phyloP scores from a whole-genome alignment of 108 stramenopile species.

The Mediolabrus comicus region DNA sequence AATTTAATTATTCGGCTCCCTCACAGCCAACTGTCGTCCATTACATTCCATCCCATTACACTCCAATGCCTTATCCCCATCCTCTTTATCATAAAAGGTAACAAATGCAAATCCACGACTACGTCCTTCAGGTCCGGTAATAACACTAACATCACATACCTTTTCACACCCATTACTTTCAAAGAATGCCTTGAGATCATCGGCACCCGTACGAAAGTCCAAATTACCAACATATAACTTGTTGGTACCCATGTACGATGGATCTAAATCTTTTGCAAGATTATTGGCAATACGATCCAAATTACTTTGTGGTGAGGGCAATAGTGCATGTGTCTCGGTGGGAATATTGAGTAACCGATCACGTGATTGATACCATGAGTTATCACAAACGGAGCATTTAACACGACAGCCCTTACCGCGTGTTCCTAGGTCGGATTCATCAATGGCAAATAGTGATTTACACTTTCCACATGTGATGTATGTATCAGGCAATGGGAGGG shows the following conservation, averaged over 20 bases:
- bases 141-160: constrained; percentile 50
- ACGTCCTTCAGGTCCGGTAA: constrained; percentile 69
- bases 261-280: constrained; percentile 49
- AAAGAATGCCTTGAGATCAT: constrained; percentile 65
- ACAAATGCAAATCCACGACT: constrained; percentile 86
- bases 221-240: constrained; percentile 89
- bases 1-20: constrained; percentile 50
- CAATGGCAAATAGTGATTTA: constrained; percentile 59
- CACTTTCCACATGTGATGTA: constrained; percentile 68
- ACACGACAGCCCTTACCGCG: constrained; percentile 68
- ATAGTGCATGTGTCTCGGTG: constrained; percentile 53
- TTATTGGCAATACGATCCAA: constrained; percentile 63
- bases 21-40: constrained; percentile 63
- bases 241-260: constrained; percentile 55
- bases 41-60: constrained; percentile 59
- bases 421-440: constrained; percentile 58
- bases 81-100: constrained; percentile 53
- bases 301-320: constrained; percentile 53
- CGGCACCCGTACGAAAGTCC: constrained; percentile 53
- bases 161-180: constrained; percentile 19
- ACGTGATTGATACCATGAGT: constrained; percentile 81
- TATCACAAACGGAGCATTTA: constrained; percentile 74
- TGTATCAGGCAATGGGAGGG: constrained; percentile 28
- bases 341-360: constrained; percentile 67
- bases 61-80: constrained; percentile 43